Base-by-base conservation (phyloP, 2,329 filamentous ascomycete species). In the Alternaria ethzedia region DNA sequence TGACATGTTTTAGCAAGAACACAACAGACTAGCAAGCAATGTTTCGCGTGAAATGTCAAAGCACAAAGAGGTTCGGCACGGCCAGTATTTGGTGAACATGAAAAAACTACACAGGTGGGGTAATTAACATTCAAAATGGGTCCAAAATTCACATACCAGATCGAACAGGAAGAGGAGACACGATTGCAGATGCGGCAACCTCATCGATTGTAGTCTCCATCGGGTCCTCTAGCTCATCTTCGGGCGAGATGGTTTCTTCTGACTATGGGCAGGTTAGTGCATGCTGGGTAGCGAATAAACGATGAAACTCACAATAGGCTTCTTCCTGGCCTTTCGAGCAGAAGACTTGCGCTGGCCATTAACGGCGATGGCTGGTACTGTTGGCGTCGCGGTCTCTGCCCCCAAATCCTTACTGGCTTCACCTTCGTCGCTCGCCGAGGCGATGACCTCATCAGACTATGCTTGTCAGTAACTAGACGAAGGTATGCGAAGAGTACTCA, bases 401-500 rank as follows among this genome's bases (percentile, higher is more conserved):
- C 68, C 67, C 26, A 49, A 49, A 13, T 73, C 60, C 13, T 74
- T 67, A 9, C 55, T 52, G 26, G 70, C 61, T 21, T 76, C 73
- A 63, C 49, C 62, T 23, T 63, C 70, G 52, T 73, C 71, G 56
- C 64, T 67, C n/a, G 75, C 74, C 57, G 71, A 74, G 44, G 67
- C 73, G n/a, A 77, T 68, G 12, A 77, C 63, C 58, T 76, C 74
- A 54, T 75, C 65, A 15, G 75, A 77, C 75, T 77, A 57, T 43
- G 30, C 17, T 44, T 46, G 75, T 54, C 72, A 70, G 55, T 55
- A 6, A 47, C 54, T 30, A 45, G 26, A 30, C 26, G 49, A n/a
- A 6, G 36, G 28, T 32, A 23, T 8, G 28, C 32, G 23, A 9
- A 36, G 1, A 17, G 36, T 54, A 61, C 68, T 52, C 69, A 76